Percentiles rank a stretch among this genome's conserved stretches.
phyloP scores from a whole-genome alignment of 2,329 filamentous ascomycete genomes.

The Periconia digitata region DNA sequence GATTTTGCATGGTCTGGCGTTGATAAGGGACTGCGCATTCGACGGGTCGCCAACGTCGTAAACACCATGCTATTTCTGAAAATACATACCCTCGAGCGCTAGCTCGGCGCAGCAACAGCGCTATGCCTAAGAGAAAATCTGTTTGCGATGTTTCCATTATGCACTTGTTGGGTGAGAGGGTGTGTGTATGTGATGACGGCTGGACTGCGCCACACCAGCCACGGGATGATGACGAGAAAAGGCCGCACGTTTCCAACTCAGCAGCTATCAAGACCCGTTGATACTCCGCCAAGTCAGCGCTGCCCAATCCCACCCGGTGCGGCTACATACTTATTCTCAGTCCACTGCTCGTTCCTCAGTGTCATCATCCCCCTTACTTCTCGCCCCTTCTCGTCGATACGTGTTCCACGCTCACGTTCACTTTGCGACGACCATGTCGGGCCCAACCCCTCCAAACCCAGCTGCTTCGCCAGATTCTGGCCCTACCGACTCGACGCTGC shows the following conservation, averaged over 20 bases:
- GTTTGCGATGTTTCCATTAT: background rate
- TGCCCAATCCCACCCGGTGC: slow-evolving; percentile 22
- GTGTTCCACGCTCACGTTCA: too few relatives aligned
- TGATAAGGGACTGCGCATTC: too few relatives aligned
- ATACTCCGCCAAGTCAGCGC: slow-evolving; percentile 20
- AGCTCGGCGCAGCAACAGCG: too few relatives aligned
- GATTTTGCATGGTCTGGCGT: background rate
- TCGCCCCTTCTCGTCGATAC: background rate
- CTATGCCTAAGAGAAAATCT: too few relatives aligned
- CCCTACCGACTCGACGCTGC: slow-evolving; percentile 41
- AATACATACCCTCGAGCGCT: too few relatives aligned
- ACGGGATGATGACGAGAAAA: too few relatives aligned
- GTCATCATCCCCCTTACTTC: slow-evolving; percentile 1
- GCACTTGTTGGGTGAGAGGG: background rate
- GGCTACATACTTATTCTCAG: slow-evolving; percentile 1
- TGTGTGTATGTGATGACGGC: background rate
- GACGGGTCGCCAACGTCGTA: too few relatives aligned
- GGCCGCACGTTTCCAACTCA: too few relatives aligned
- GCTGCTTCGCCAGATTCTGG: slow-evolving; percentile 43
- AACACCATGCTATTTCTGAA: too few relatives aligned
- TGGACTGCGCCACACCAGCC: slow-evolving; percentile 4
- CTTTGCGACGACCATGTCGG: slow-evolving; percentile 27
- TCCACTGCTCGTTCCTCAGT: background rate
- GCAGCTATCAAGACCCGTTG: too few relatives aligned
- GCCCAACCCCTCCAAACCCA: slow-evolving; percentile 39